Base-by-base conservation (phyloP, 2,329 filamentous ascomycete genomes). In the Fusarium penzigii region DNA sequence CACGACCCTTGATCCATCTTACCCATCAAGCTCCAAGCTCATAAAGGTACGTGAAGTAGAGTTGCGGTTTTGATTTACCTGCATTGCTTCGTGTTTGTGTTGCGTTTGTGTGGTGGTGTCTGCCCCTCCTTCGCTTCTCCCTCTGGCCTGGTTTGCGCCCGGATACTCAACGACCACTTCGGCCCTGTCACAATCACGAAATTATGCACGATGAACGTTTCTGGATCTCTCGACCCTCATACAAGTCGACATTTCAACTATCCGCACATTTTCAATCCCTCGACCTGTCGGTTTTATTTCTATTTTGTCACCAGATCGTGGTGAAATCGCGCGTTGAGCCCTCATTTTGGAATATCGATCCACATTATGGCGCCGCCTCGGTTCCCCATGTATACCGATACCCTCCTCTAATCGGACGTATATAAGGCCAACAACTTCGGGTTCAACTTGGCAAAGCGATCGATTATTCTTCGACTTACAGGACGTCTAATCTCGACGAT, bases 21-120 rank as follows among this genome's bases (percentile, higher is more conserved):
- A 59, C 48, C 57, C 51, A 60, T 59, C 53, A 60, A 59, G 53
- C 57, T 59, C 57, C 57, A 17, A 52, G 51, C 42, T 44, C 57
- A 58, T 29, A 59, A 59, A 60, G 57, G 57, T 59, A 59, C 29
- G 57, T 59, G 38, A 34, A 48, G 51, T 39, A 47, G 46, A 38
- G 50, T 17, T 38, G 29, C 38, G 25, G 44, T 56, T 49, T 56
- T 52, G 45, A 25, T 49, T 39, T 36, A 36, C 32, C 47, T 58
- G 55, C 48, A 56, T 56, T 58, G 48, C 52, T 36, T 36, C 13
- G 56, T 56, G 58, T 52, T 49, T 53, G 52, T 51, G 44, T 45
- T 55, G 46, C 42, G 39, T 40, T 40, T 14, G 46, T 55, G 48
- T 55, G 52, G 29, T 49, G 56, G 32, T 36, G 32, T 36, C 53